phyloP scores from a whole-genome alignment of 345 rosid species.

The Brassica juncea region DNA sequence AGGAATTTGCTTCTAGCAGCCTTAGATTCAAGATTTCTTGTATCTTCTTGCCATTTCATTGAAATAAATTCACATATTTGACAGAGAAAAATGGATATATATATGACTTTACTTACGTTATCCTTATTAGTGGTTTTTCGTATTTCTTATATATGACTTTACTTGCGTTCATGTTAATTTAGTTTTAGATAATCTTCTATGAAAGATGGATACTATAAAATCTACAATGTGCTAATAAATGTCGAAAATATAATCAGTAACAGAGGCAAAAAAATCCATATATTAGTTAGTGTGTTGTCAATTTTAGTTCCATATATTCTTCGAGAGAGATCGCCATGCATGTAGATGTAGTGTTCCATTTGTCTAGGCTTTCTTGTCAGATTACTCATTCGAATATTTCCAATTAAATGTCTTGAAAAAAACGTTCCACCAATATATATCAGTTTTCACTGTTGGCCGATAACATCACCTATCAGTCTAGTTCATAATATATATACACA shows the following conservation, averaged over 20 bases:
- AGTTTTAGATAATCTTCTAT: not conserved
- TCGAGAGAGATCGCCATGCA: conserved; percentile 27
- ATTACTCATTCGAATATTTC: conserved; percentile 9
- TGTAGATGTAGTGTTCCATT: conserved; percentile 10
- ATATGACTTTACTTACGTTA: not conserved
- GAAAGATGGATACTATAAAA: not conserved
- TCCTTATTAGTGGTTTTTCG: not conserved
- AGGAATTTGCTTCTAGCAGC: no score
- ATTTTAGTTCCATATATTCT: conserved; percentile 18
- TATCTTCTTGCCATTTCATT: no score
- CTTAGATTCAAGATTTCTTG: no score
- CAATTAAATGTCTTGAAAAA: not conserved
- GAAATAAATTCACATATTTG: no score
- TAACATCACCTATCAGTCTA: not conserved
- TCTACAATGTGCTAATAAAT: not conserved
- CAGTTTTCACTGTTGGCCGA: not conserved
- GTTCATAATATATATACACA: not conserved
- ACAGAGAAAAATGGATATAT: no score
- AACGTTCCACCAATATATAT: not conserved
- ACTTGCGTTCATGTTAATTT: not conserved
- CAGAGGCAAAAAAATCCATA: not conserved
- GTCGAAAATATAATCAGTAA: not conserved
- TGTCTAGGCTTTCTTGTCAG: conserved; percentile 27
- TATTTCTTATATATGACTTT: not conserved
- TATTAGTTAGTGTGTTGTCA: conserved; percentile 16